These are phyloP conservation scores for Tarenaya hassleriana DNA, from an alignment of 345 rosid genomes.

Conservation along the genomic window DNA sequence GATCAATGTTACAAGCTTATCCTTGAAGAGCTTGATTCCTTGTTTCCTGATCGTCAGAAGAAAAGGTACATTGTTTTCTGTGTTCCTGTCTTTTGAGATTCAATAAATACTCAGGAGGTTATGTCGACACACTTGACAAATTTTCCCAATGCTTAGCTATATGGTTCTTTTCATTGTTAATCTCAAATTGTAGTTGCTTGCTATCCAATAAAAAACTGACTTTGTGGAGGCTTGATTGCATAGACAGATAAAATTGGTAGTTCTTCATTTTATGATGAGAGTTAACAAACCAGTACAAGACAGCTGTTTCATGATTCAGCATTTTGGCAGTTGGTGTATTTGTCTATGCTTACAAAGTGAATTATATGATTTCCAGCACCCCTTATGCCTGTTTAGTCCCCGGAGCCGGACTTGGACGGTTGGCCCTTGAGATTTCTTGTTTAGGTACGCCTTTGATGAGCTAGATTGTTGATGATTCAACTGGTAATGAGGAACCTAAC, in stretches of 20 bases:
- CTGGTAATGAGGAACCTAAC: conserved; percentile 5
- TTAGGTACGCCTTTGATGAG: conserved; percentile 47
- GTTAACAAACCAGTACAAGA: neutral
- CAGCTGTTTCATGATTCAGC: neutral
- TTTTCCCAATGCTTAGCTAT: too few species aligned
- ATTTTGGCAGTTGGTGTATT: conserved; percentile 7
- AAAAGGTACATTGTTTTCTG: conserved; percentile 39
- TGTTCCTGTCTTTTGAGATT: conserved; percentile 12
- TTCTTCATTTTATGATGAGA: neutral
- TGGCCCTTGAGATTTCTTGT: conserved; percentile 93
- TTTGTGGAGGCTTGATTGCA: neutral
- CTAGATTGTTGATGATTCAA: neutral
- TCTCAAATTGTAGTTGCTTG: conserved; percentile 2
- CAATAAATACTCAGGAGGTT: conserved; percentile 9
- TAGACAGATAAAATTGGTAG: neutral
- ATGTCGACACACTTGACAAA: conserved; percentile 3
- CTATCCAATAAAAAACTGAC: neutral
- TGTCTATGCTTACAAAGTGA: conserved; percentile 19
- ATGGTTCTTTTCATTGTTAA: neutral
- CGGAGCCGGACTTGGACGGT: conserved; percentile 98
- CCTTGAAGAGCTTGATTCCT: conserved; percentile 76
- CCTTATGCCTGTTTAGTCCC: conserved; percentile 97
- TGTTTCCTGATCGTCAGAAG: conserved; percentile 64
- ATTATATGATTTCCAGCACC: conserved; percentile 30
- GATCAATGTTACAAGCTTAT: conserved; percentile 91